phyloP scores from a whole-genome alignment of 2,329 filamentous ascomycete genomes.

The Neofusicoccum umdonicola region DNA sequence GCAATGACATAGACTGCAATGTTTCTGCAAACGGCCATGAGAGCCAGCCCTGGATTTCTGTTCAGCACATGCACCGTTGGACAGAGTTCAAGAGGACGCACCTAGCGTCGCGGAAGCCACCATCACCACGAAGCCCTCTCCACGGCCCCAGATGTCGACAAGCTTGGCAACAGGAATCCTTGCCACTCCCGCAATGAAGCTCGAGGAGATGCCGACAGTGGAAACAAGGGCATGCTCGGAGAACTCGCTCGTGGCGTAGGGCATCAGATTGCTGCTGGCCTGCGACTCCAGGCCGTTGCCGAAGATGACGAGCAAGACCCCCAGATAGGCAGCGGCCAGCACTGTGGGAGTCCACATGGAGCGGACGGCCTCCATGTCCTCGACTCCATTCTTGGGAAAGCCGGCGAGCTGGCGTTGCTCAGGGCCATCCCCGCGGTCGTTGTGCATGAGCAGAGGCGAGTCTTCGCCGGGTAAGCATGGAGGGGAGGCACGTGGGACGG shows the following conservation, averaged over 20 bases:
- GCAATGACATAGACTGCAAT: slow-evolving; percentile 62
- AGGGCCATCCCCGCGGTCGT: too few species aligned
- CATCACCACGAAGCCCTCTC: slow-evolving; percentile 39
- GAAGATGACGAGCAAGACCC: slow-evolving; percentile 47
- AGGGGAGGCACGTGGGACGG: too few species aligned
- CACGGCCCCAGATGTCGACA: slow-evolving; percentile 42
- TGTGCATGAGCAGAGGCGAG: too few species aligned
- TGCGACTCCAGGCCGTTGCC: slow-evolving; percentile 48
- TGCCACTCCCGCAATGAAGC: slow-evolving; percentile 36
- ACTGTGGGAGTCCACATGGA: slow-evolving; percentile 40
- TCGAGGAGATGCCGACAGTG: slow-evolving; percentile 35
- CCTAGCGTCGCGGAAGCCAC: slow-evolving; percentile 24
- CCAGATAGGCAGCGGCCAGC: slow-evolving; percentile 39
- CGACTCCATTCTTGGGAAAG: slow-evolving; percentile 30
- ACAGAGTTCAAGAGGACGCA: background rate
- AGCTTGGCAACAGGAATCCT: slow-evolving; percentile 40
- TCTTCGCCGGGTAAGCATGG: too few species aligned
- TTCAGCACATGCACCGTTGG: slow-evolving; percentile 46
- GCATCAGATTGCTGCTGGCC: slow-evolving; percentile 39
- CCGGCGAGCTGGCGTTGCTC: too few species aligned
- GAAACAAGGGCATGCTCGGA: slow-evolving; percentile 33
- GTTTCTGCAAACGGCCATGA: slow-evolving; percentile 64
- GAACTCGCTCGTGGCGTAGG: slow-evolving; percentile 41
- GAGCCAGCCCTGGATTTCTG: slow-evolving; percentile 20
- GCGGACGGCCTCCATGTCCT: slow-evolving; percentile 42